Conservation (phyloP, 2,329 filamentous ascomycete species). For the Dryadomyces sulphureus region DNA sequence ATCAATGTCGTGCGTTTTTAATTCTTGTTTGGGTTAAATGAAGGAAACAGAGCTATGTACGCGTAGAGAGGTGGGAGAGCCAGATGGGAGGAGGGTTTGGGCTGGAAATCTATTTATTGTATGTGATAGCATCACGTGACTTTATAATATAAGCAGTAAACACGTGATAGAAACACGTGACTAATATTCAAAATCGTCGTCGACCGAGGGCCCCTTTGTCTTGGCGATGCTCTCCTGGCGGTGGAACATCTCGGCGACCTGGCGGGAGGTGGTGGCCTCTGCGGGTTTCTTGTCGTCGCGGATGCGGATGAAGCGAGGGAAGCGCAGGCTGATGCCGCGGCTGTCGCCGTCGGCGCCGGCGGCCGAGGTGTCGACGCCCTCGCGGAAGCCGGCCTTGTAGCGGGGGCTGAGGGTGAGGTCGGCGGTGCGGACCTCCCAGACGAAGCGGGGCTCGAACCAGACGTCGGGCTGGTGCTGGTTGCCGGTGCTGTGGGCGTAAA, state of each 20-base stretch:
- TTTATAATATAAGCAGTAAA: not conserved
- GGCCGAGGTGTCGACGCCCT: slow-evolving; percentile 51
- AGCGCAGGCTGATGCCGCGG: slow-evolving; percentile 74
- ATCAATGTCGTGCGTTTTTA: not conserved
- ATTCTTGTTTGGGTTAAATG: not conserved
- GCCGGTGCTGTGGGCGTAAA: slow-evolving; percentile 73
- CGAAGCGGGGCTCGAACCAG: slow-evolving; percentile 88
- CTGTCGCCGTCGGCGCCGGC: slow-evolving; percentile 28
- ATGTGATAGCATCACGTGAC: too few species aligned
- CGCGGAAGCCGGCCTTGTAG: slow-evolving; percentile 80
- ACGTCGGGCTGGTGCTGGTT: slow-evolving; percentile 93
- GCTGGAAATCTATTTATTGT: too few species aligned
- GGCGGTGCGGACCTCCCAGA: slow-evolving; percentile 97
- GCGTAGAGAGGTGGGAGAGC: not conserved
- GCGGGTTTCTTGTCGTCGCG: slow-evolving; percentile 94
- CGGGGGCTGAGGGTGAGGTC: slow-evolving; percentile 85
- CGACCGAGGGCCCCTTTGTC: slow-evolving; percentile 71
- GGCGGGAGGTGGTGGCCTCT: slow-evolving; percentile 66
- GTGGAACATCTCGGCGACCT: slow-evolving; percentile 93
- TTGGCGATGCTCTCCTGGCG: slow-evolving; percentile 85
- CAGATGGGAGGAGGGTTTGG: too few species aligned
- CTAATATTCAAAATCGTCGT: slow-evolving; percentile 97
- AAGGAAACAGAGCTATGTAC: not conserved
- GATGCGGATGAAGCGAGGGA: slow-evolving; percentile 82
- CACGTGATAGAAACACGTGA: not conserved